phyloP scores from a whole-genome alignment of 2,329 filamentous ascomycete genomes.

The Neurospora crassa region DNA sequence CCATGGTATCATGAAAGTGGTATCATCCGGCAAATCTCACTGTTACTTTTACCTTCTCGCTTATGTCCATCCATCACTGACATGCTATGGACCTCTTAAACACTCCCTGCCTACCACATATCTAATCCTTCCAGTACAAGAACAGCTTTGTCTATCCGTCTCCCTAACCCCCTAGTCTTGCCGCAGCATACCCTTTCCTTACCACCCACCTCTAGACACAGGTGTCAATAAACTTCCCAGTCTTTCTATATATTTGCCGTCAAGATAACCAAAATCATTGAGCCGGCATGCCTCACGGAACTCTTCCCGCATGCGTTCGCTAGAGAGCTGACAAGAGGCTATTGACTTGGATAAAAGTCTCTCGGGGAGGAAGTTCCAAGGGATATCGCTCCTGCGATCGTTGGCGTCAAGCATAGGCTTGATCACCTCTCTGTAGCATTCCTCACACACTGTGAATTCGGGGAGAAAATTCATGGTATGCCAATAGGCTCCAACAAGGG shows the following conservation, averaged over 20 bases:
- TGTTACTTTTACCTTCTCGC: neutral
- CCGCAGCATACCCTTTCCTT: neutral
- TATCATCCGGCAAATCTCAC: neutral
- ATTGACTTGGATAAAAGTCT: conserved; percentile 41
- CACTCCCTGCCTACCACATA: neutral
- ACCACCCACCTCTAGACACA: neutral
- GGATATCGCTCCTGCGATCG: conserved; percentile 40
- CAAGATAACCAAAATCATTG: conserved; percentile 58
- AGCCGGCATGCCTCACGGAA: conserved; percentile 58
- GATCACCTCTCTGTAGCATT: conserved; percentile 77
- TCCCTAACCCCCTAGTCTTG: neutral
- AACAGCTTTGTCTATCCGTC: neutral
- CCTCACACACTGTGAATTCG: conserved; percentile 74
- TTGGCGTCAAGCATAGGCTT: conserved; percentile 47
- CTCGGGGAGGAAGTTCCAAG: conserved; percentile 54
- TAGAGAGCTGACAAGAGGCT: conserved; percentile 71
- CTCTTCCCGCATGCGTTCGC: conserved; percentile 63
- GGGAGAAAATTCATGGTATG: conserved; percentile 67
- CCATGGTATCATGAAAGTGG: neutral
- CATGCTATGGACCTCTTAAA: neutral
- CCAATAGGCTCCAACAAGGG: conserved; percentile 40
- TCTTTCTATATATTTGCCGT: conserved; percentile 46
- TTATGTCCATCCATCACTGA: neutral
- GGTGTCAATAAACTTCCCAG: conserved; percentile 25
- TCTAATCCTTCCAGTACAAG: neutral